These are phyloP conservation scores for Gigaspora rosea DNA, from an alignment of 192 early-diverging fungal genomes.

Conservation along the genomic window DNA sequence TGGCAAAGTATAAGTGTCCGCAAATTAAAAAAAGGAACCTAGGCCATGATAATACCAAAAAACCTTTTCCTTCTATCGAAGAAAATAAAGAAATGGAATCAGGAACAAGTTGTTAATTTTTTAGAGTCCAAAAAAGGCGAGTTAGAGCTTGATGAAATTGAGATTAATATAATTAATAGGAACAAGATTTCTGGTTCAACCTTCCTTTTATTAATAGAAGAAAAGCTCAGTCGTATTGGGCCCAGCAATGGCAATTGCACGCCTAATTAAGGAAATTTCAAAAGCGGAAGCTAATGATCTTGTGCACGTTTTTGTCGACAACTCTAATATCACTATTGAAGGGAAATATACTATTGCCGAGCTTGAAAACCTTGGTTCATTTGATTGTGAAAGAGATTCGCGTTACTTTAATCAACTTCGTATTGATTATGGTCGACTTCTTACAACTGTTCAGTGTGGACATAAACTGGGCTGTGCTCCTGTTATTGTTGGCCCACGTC, in stretches of 20 bases:
- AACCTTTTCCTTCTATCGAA: neutral
- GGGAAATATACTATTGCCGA: neutral
- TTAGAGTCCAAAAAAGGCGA: conserved; percentile 11
- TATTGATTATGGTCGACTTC: conserved; percentile 13
- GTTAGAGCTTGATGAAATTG: neutral
- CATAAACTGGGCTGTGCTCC: neutral
- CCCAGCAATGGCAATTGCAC: neutral
- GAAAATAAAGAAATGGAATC: neutral
- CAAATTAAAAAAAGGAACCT: too few species aligned
- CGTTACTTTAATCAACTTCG: conserved; percentile 5
- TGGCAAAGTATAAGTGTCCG: too few species aligned
- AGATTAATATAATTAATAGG: conserved; percentile 1
- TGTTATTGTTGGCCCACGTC: neutral
- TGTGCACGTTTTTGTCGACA: neutral
- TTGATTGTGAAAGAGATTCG: neutral
- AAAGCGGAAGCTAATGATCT: conserved; percentile 1
- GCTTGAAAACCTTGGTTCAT: neutral
- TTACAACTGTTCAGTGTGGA: conserved; percentile 1
- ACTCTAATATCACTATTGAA: conserved; percentile 1
- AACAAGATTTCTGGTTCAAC: neutral
- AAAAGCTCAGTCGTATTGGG: neutral
- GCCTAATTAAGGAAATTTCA: conserved; percentile 6
- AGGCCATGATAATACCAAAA: neutral
- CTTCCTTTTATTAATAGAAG: neutral
- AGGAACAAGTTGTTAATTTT: neutral